Base-by-base conservation (phyloP, 2,329 filamentous ascomycete genomes). In the Claviceps citrina region DNA sequence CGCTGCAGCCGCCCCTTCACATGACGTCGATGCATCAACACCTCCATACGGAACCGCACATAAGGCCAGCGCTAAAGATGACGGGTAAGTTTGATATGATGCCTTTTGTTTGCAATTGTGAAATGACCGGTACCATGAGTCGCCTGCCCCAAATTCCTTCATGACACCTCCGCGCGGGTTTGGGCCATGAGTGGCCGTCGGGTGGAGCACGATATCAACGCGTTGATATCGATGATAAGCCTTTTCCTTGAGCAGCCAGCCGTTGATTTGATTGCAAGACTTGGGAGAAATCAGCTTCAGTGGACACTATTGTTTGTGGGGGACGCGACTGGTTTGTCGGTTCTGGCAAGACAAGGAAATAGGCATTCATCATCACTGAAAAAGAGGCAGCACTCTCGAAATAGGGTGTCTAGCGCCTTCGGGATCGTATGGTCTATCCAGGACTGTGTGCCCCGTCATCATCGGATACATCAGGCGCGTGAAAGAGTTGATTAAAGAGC, bases 41-140 rank as follows among this genome's bases (percentile, higher is more conserved):
- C 59, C 57, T 30, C 52, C 54, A 3, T 56, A 58, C 27, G 59
- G 61, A 42, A 54, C 56, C 20, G 58, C 61, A 13, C 59, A 62
- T 46, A 75, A 71, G 44, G 76, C 82, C 45, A 81, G 78, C 44
- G 83, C 87, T 49, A 65, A 65, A 52, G 62, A 65, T 54, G 62
- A 65, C 43, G 62, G 62, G 62, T 65, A 54, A 63, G 62, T 64
- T 13, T 28, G 8, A 31, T 15, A 4, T 9, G 15, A 24, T 8
- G 13, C 16, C 33, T 38, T 5, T 41, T 15, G 5, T 41, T 15
- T 22, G 16, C 28, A 25, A n/a, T 10, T 19, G 22, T 34, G 36
- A 32, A 20, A 38, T 28, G 16, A 33, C 10, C 16, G 25, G 25
- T 34, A 22, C 22, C 19, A 24, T 42, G n/a, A 28, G 9, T 18